A percentile compares a stretch with the other conserved stretches of the same genome.
These are phyloP conservation scores for Fagus sylvatica DNA, from an alignment of 306 rosid species.

Conservation along the genomic window DNA sequence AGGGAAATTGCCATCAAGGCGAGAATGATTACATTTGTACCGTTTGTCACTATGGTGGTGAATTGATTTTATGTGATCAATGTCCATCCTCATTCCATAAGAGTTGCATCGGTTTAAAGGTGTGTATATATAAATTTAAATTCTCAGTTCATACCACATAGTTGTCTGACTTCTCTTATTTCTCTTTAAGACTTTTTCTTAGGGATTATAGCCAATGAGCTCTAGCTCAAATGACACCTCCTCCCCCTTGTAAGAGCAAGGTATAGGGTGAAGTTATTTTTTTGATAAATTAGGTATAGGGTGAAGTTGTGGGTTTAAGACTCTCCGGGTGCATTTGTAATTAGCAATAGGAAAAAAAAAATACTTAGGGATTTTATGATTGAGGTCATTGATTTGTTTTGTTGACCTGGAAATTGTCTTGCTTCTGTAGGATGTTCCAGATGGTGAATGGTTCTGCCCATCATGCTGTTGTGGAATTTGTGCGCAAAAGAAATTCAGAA, in stretches of 20 bases:
- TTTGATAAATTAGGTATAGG: too few relatives aligned
- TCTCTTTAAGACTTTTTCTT: neutral
- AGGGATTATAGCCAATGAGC: too few relatives aligned
- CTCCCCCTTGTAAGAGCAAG: too few relatives aligned
- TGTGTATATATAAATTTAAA: conserved; percentile 10
- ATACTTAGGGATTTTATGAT: conserved; percentile 5
- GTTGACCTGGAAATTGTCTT: conserved; percentile 18
- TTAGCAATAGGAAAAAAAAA: too few relatives aligned
- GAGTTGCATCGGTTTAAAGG: conserved; percentile 71
- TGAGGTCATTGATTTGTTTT: conserved; percentile 31
- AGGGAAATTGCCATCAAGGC: conserved; percentile 26
- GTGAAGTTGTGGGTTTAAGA: too few relatives aligned
- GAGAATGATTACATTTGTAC: conserved; percentile 76
- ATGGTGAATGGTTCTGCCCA: conserved; percentile 90
- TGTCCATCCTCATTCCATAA: conserved; percentile 84
- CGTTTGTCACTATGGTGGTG: conserved; percentile 82
- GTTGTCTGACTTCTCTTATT: neutral
- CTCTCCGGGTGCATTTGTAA: too few relatives aligned
- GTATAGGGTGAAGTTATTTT: too few relatives aligned
- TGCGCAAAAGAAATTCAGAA: conserved; percentile 40
- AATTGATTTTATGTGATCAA: conserved; percentile 72
- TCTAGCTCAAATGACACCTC: too few relatives aligned
- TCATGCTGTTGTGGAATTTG: conserved; percentile 78
- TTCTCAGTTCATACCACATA: neutral
- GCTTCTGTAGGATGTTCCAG: conserved; percentile 63